phyloP scores from a whole-genome alignment of 176 grass and related monocot genomes.

The Avena eriantha region DNA sequence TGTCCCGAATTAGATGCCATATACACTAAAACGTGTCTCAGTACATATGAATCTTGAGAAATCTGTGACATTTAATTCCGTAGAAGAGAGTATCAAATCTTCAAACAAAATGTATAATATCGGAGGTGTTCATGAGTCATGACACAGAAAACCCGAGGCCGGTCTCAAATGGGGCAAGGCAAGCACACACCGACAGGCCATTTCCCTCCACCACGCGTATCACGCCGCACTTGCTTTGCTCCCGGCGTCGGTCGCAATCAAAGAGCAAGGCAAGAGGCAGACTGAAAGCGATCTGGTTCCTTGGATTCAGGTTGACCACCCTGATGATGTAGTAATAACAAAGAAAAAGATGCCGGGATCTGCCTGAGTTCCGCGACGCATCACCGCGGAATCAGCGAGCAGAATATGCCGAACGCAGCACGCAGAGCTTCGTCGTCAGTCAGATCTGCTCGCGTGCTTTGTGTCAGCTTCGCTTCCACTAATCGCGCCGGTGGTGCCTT shows the following conservation, averaged over 20 bases:
- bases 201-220: background rate
- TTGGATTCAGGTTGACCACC: constrained; percentile 41
- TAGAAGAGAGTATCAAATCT: too few species aligned
- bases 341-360: background rate
- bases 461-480: background rate
- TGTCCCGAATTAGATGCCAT: too few species aligned
- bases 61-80: too few species aligned
- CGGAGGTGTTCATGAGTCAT: too few species aligned
- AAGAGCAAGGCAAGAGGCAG: background rate
- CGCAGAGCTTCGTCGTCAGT: too few species aligned
- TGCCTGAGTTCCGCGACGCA: constrained; percentile 37
- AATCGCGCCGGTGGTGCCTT: background rate
- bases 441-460: background rate
- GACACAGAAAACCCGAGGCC: too few species aligned
- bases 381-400: background rate
- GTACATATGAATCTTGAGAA: too few species aligned
- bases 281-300: constrained; percentile 18
- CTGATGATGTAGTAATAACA: background rate
- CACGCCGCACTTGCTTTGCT: background rate
- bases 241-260: background rate
- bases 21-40: too few species aligned
- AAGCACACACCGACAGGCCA: background rate
- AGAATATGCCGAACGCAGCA: constrained; percentile 16
- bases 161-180: too few species aligned
- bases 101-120: too few species aligned